A percentile compares a stretch with the other conserved stretches of the same genome.
These are phyloP conservation scores for Asterella californica DNA, from an alignment of 225 moss, liverwort and hornwort genomes.

Conservation along the genomic window DNA sequence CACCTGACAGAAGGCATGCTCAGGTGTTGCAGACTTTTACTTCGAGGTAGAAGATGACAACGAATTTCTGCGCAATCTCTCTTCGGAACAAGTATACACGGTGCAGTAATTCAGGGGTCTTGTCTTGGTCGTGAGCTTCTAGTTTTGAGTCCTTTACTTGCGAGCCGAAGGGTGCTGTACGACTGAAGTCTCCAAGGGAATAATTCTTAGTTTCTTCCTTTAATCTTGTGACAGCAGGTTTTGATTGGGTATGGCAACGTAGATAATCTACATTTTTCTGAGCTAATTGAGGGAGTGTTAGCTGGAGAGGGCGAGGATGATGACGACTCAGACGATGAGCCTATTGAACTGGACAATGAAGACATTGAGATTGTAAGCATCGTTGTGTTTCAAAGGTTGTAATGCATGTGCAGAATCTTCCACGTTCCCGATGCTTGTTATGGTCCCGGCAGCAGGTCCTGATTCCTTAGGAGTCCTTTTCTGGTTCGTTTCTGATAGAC, in stretches of 20 bases:
- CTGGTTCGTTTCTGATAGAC: background rate
- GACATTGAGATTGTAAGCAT: conserved; percentile 63
- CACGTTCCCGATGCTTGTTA: background rate
- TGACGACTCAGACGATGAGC: conserved; percentile 58
- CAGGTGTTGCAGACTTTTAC: conserved; percentile 61
- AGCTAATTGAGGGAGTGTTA: conserved; percentile 58
- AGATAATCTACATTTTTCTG: conserved; percentile 81
- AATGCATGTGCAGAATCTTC: background rate
- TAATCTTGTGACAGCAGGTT: conserved; percentile 61
- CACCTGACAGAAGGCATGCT: background rate
- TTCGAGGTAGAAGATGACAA: conserved; percentile 97
- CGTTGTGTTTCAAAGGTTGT: background rate
- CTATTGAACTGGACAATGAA: conserved; percentile 54
- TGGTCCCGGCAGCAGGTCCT: background rate
- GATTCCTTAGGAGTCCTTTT: background rate
- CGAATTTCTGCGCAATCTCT: conserved; percentile 72
- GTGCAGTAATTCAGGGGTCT: conserved; percentile 29
- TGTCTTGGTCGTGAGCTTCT: background rate
- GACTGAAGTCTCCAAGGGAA: too few species aligned
- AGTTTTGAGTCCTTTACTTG: background rate
- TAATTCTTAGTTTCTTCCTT: conserved; percentile 15
- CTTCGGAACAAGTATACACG: conserved; percentile 72
- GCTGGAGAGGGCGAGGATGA: conserved; percentile 37
- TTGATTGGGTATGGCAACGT: conserved; percentile 82
- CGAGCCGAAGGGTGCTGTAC: background rate